Evolutionary conservation across 805 yeast species (phyloP), one percentile per base, ranked within the genome.

Genomic region (Cyberlindnera euphorbiiphila): DNA sequence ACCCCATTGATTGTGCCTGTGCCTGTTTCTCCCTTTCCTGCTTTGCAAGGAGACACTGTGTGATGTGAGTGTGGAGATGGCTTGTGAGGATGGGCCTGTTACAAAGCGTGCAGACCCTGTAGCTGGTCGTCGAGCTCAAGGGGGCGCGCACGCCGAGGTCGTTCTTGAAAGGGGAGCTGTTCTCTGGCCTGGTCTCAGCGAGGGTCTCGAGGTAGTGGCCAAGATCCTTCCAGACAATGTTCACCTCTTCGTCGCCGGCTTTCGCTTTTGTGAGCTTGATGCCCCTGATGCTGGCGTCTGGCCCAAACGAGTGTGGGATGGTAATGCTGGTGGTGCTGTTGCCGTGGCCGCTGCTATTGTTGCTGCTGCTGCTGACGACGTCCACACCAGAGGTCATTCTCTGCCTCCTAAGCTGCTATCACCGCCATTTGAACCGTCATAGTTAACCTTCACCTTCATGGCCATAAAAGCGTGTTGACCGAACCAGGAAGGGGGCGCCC

Each of bases 101-200:
- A 49, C 79, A 73, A 34, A 56, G 55, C 35, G 68, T 71, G 51
- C 79, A 73, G 32, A 70, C 64, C 26, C 73, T 55, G 44, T 72
- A 73, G 21, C 62, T 61, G 5, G 70, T 31, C 1, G 68, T 65
- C 10, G 58, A 57, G 11, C 51, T 51, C 16, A 73, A 53, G 4
- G 75, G 74, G 32, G 58, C 59, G 6, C 42, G 42, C 8, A 45
- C 38, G 9, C 44, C 41, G 5, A 53, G 27, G 17, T 47, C 45
- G 37, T 53, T 47, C 40, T 51, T 53, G 34, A 49, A 47, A 13
- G 33, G 37, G 8, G 52, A 41, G 2, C 40, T 22, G 4, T 32
- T 30, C 4, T 22, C 36, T 16, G 22, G 17, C 9, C 32, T 34
- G 19, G 34, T 18, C 22, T 50, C 56, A 3, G 42, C 41, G n/a